These are phyloP conservation scores for Solanum chiquidenum DNA, from an alignment of 257 asterid species.

Conservation along the genomic window DNA sequence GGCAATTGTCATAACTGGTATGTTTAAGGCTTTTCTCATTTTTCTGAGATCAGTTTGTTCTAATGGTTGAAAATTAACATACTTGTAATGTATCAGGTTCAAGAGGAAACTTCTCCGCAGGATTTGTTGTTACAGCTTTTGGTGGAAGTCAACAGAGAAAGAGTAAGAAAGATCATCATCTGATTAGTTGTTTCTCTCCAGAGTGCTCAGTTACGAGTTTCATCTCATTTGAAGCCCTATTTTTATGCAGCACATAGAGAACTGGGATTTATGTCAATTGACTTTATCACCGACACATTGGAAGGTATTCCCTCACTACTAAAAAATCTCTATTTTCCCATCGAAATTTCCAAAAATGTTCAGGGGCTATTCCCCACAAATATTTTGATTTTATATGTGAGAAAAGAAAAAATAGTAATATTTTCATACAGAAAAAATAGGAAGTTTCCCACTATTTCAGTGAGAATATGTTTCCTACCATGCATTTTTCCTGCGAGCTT, in stretches of 20 bases:
- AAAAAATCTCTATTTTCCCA: too few species aligned
- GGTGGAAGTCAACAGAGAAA: slow-evolving; percentile 57
- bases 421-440: too few species aligned
- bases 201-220: background rate
- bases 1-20: slow-evolving; percentile 88
- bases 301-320: slow-evolving; percentile 38
- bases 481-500: too few species aligned
- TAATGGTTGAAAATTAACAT: slow-evolving; percentile 1
- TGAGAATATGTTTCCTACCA: too few species aligned
- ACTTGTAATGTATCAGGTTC: slow-evolving; percentile 48
- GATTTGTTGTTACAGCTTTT: slow-evolving; percentile 80
- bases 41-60: background rate
- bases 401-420: too few species aligned
- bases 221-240: background rate
- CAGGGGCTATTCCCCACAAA: too few species aligned
- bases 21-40: background rate
- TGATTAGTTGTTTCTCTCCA: background rate
- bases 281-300: slow-evolving; percentile 64
- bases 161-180: slow-evolving; percentile 26
- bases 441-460: too few species aligned
- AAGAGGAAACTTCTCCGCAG: slow-evolving; percentile 88
- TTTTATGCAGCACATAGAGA: slow-evolving; percentile 60
- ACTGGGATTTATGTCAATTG: slow-evolving; percentile 78
- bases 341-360: too few species aligned
- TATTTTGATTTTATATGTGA: too few species aligned